phyloP scores from a whole-genome alignment of 345 rosid species.

The Gynandropsis gynandra region DNA sequence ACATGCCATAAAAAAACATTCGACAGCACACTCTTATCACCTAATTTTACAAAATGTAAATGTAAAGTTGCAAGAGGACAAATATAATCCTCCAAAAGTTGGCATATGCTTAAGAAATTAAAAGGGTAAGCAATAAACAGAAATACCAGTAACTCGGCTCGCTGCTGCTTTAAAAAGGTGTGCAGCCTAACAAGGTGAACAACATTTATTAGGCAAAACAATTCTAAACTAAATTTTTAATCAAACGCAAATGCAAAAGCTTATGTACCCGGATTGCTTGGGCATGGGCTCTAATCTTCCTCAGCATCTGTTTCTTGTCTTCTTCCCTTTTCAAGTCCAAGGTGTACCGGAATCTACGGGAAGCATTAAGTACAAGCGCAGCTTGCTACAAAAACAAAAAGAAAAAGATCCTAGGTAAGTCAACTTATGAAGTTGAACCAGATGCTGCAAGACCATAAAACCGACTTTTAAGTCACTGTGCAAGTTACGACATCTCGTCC shows the following conservation, averaged over 20 bases:
- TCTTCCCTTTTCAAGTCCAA: slow-evolving; percentile 85
- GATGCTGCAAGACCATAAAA: background rate
- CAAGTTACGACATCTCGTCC: no score
- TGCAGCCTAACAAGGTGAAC: slow-evolving; percentile 61
- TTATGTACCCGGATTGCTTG: slow-evolving; percentile 71
- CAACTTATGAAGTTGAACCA: background rate
- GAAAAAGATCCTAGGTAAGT: background rate
- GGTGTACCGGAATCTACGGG: slow-evolving; percentile 93
- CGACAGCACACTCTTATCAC: slow-evolving; percentile 5
- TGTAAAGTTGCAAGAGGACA: slow-evolving; percentile 10
- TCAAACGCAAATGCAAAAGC: slow-evolving; percentile 13
- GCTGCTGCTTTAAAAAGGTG: slow-evolving; percentile 63
- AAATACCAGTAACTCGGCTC: slow-evolving; percentile 47
- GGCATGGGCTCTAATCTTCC: slow-evolving; percentile 82
- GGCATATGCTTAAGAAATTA: slow-evolving; percentile 9
- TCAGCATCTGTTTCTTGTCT: slow-evolving; percentile 47
- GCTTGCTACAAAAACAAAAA: slow-evolving; percentile 63
- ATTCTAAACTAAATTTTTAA: background rate
- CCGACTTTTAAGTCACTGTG: background rate
- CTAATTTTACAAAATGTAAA: background rate
- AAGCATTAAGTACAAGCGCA: slow-evolving; percentile 91
- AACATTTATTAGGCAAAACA: slow-evolving; percentile 8
- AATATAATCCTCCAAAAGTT: slow-evolving; percentile 1
- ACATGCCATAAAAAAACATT: background rate
- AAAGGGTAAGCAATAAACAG: slow-evolving; percentile 9